Evolutionary conservation across 1,284 basidiomycete genomes (phyloP).

Genomic region (Volvariella surrecta): DNA sequence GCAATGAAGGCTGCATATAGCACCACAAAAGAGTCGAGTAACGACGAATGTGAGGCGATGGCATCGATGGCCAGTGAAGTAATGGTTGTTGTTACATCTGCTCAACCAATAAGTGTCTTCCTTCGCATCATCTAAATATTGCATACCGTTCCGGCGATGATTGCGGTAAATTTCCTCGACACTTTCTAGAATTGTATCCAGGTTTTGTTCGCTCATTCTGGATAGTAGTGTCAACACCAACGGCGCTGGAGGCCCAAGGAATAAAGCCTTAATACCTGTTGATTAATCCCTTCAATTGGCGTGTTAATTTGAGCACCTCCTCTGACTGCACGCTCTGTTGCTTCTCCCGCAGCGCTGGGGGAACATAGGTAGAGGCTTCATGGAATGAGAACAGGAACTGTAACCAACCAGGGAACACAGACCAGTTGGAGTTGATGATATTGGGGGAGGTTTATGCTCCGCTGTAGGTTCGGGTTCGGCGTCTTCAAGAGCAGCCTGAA

Average conservation of each 20-base stretch:
- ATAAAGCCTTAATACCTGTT: conserved; percentile 63
- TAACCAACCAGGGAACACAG: background rate
- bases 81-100: conserved; percentile 79
- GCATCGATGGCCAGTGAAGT: conserved; percentile 77
- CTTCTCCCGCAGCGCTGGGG: conserved; percentile 52
- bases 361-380: conserved; percentile 46
- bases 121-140: background rate
- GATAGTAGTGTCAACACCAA: conserved; percentile 4
- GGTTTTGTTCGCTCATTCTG: conserved; percentile 89
- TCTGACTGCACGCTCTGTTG: conserved; percentile 27
- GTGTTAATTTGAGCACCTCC: conserved; percentile 59
- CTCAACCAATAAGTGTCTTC: background rate
- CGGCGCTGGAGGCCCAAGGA: background rate
- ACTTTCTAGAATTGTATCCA: conserved; percentile 70
- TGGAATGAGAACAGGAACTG: conserved; percentile 15
- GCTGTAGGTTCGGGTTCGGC: background rate
- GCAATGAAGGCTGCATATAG: conserved; percentile 87
- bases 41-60: conserved; percentile 75
- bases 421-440: conserved; percentile 7
- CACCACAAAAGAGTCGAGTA: conserved; percentile 88
- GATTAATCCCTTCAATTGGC: conserved; percentile 81
- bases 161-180: conserved; percentile 77
- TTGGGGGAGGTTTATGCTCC: conserved; percentile 8
- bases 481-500: conserved; percentile 17
- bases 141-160: conserved; percentile 72